Evolutionary conservation across 805 yeast species (phyloP), one percentile per base, ranked within the genome.

Genomic region (Peterozyma xylosa): DNA sequence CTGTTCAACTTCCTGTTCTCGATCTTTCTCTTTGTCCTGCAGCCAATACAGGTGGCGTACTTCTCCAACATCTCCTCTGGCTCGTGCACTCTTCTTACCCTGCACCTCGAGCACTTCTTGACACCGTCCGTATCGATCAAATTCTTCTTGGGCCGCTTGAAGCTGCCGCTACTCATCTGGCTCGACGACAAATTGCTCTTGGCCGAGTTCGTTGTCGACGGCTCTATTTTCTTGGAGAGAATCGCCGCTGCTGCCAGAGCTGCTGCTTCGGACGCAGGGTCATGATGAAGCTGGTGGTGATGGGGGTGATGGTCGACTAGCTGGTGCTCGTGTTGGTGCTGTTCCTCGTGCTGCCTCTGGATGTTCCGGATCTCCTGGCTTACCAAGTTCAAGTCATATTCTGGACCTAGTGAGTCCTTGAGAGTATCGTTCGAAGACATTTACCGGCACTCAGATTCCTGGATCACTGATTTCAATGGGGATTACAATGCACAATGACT

Each of bases 71-170:
- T 55, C 5, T 57, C 64, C 2, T 50, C 42, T 7, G 56, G 50
- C 47, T 70, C 75, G 16, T 53, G 50, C 1, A 51, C 27, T 42
- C 75, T 49, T 38, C 65, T 68, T 17, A 66, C 69, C 14, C 74
- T 53, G 48, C 75, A 70, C 34, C 75, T 57, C 1, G 74, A 62
- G 46, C 75, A 70, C 45, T 70, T 70, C 51, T 59, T 64, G 9
- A 62, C 49, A 9, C 51, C 45, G 14, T 52, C 41, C 43, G 46
- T 42, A 50, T 37, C 42, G 33, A 30, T 30, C 34, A 30, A 42
- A 38, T 14, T 27, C 32, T 41, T 14, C 29, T 37, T 17, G 29
- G 16, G 27, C 7, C 27, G 27, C 7, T 21, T 21, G 27, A 15
- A 16, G 21, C 18, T 16, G 34, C 41, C 9, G 33, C 21, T 13